A percentile compares a stretch with the other conserved stretches of the same genome.
phyloP scores from a whole-genome alignment of 306 rosid genomes.

The Acacia melanoxylon region DNA sequence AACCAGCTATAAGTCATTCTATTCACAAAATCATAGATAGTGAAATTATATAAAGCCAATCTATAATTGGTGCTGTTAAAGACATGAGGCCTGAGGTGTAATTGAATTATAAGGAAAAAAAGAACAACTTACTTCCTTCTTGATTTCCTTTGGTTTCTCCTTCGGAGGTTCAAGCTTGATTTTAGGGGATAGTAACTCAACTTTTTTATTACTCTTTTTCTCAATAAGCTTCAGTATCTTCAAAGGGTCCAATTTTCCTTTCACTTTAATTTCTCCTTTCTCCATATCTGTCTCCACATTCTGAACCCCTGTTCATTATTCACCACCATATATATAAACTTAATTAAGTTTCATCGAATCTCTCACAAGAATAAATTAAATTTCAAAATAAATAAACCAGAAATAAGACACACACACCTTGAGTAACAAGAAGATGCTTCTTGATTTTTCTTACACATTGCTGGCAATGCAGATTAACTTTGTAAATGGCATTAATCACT shows the following conservation, averaged over 20 bases:
- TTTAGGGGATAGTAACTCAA: slow-evolving; percentile 82
- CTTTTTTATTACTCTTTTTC: slow-evolving; percentile 57
- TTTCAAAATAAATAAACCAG: neutral
- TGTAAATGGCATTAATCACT: slow-evolving; percentile 78
- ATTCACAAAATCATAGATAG: too few species aligned
- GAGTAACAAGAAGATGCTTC: slow-evolving; percentile 61
- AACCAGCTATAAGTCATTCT: neutral
- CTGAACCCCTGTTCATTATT: slow-evolving; percentile 56
- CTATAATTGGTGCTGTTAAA: neutral
- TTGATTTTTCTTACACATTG: slow-evolving; percentile 76
- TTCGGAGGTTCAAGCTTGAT: slow-evolving; percentile 44
- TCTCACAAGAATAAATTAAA: neutral
- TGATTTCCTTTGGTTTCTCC: slow-evolving; percentile 54
- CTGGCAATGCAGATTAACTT: slow-evolving; percentile 64
- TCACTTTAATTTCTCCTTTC: slow-evolving; percentile 70
- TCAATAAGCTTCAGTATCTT: slow-evolving; percentile 56
- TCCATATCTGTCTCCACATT: slow-evolving; percentile 61
- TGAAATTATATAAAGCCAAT: neutral
- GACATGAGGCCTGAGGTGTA: neutral
- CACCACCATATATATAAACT: neutral
- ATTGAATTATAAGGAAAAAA: neutral
- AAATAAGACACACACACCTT: slow-evolving; percentile 40
- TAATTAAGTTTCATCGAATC: neutral
- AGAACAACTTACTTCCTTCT: slow-evolving; percentile 52
- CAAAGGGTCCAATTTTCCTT: slow-evolving; percentile 64